A percentile compares a stretch with the other conserved stretches of the same genome.
phyloP scores from a whole-genome alignment of 805 yeast species.

The Candida ipomoeae region DNA sequence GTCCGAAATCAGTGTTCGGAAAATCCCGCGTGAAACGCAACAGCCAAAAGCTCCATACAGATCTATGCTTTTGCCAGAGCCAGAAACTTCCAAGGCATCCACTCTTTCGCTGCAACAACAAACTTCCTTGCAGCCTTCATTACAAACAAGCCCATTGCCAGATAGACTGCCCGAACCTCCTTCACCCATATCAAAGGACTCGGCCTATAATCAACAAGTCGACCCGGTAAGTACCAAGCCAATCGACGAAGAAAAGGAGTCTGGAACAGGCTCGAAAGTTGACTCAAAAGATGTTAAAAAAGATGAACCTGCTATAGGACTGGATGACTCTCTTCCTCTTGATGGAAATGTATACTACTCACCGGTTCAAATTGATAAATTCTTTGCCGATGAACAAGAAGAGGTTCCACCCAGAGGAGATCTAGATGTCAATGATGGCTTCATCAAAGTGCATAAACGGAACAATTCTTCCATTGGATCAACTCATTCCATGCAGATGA shows the following conservation, averaged over 20 bases:
- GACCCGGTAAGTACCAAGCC: background rate
- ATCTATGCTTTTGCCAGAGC: background rate
- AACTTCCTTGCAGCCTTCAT: background rate
- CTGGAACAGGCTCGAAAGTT: background rate
- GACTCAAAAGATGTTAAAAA: background rate
- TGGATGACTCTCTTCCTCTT: background rate
- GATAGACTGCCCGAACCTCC: conserved; percentile 2
- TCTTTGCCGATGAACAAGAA: conserved; percentile 14
- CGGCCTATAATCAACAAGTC: background rate
- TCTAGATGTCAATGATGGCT: conserved; percentile 9
- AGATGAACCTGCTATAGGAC: background rate
- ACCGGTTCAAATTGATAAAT: conserved; percentile 12
- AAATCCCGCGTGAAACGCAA: background rate
- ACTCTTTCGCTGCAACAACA: background rate
- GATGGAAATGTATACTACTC: conserved; percentile 7
- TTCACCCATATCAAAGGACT: conserved; percentile 2
- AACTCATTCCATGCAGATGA: conserved; percentile 2
- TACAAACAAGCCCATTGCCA: background rate
- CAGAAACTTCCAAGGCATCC: background rate
- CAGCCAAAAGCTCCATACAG: background rate
- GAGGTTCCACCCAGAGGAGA: conserved; percentile 20
- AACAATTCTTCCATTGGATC: conserved; percentile 12
- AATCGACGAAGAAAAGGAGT: background rate
- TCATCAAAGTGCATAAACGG: conserved; percentile 12
- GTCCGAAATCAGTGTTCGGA: background rate